Evolutionary conservation across 768 basidiomycete species (phyloP).

Genomic region (Boletellus ananiceps): DNA sequence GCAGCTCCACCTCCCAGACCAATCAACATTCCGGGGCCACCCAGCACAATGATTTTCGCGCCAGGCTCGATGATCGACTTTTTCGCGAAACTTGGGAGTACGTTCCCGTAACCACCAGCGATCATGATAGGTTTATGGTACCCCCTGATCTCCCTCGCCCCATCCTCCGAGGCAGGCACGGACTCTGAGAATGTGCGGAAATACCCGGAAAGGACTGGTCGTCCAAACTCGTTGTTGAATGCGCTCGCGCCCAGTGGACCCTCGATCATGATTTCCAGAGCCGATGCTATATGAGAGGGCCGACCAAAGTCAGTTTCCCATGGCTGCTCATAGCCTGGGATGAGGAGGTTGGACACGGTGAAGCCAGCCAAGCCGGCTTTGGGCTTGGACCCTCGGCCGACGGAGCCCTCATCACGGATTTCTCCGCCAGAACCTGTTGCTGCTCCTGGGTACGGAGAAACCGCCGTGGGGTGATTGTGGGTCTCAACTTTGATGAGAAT

Average conservation of each 20-base stretch:
- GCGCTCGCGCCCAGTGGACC: conserved; percentile 92
- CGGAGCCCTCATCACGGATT: conserved; percentile 96
- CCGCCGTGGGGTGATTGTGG: conserved; percentile 98
- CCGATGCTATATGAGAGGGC: conserved; percentile 86
- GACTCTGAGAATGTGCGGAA: conserved; percentile 92
- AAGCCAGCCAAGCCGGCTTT: conserved; percentile 94
- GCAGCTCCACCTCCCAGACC: conserved; percentile 97
- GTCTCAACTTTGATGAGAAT: conserved; percentile 98
- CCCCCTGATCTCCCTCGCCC: conserved; percentile 66
- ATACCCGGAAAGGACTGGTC: conserved; percentile 89
- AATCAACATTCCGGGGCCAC: conserved; percentile 94
- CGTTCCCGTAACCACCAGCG: conserved; percentile 94
- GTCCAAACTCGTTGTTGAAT: conserved; percentile 98
- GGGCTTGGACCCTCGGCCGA: conserved; percentile 91
- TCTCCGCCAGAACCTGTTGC: conserved; percentile 98
- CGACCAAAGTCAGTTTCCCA: conserved; percentile 96
- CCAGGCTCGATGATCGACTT: conserved; percentile 77
- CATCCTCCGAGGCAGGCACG: conserved; percentile 51
- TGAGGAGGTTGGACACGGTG: conserved; percentile 89
- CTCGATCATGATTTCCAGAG: conserved; percentile 95
- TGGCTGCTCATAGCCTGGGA: conserved; percentile 86
- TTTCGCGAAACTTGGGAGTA: conserved; percentile 74
- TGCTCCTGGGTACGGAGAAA: conserved; percentile 97
- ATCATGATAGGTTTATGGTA: conserved; percentile 99
- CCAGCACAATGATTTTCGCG: conserved; percentile 86